Base-by-base conservation (phyloP, 2,329 filamentous ascomycete species). In the Cladosporium sp. region DNA sequence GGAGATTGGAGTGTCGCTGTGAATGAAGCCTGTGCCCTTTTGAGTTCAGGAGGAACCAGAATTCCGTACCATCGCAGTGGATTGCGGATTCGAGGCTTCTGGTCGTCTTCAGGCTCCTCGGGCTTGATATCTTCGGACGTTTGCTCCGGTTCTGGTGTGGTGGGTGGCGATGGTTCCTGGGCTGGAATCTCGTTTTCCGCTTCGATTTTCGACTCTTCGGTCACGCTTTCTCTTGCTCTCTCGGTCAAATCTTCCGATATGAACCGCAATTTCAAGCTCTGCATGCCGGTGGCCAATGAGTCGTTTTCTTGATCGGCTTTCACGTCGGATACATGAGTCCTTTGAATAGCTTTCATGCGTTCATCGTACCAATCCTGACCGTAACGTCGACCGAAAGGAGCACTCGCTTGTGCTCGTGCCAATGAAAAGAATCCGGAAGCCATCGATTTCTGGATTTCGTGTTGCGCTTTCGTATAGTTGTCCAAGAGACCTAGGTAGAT, bases 321-420 rank as follows among this genome's bases (percentile, higher is more conserved):
- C 13, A 13, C 24, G 20, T 9, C 13, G 20, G 17, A 47, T 18
- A 48, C 37, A 11, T 24, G 18, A 15, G 29, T 32, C 50, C 61
- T 66, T 47, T 79, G 70, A 18, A 67, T 68, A 3, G 85, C 84
- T 63, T 82, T 82, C 82, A 89, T 88, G 41, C 87, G 78, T 56
- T 82, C 79, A 66, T 91, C 86, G 64, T 88, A 92, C 62, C 80
- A 79, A 59, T 88, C 84, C 56, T 74, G 77, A 3, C 86, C 86
- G 64, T 86, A 90, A 37, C 81, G 75, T 54, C 83, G 79, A 11
- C 56, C 54, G 18, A 54, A 80, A 73, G 62, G 81, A 75, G n/a
- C 80, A 81, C 22, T 80, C 73, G 68, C 90, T 69, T 90, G 89
- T 54, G 88, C 87, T 51, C 86, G 80, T n/a, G 87, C 84, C 36